Percentiles rank a stretch among this genome's conserved stretches.
phyloP scores from a whole-genome alignment of 108 stramenopile genomes.

The Nitzschia sp. region DNA sequence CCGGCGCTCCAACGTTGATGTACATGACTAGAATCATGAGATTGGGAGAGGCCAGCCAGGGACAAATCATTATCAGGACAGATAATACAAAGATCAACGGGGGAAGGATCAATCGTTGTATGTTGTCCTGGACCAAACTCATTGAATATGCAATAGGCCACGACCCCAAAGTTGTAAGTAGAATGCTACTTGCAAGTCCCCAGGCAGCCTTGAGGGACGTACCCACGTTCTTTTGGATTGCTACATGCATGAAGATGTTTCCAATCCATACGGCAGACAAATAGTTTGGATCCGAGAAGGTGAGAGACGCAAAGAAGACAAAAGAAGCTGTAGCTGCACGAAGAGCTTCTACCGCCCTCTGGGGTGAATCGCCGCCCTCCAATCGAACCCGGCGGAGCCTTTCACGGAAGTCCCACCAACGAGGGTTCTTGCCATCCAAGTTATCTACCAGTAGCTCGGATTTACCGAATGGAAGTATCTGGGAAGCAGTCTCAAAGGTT shows the following conservation, averaged over 20 bases:
- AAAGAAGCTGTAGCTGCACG: slow-evolving; percentile 20
- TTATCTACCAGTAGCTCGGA: not conserved
- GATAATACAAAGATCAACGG: slow-evolving; percentile 13
- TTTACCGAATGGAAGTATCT: too few relatives aligned
- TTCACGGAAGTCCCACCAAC: not conserved
- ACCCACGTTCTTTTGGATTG: slow-evolving; percentile 31
- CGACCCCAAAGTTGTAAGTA: slow-evolving; percentile 24
- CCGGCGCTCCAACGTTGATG: slow-evolving; percentile 18
- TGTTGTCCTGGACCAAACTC: not conserved
- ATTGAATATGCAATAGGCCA: slow-evolving; percentile 25
- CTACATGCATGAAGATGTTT: slow-evolving; percentile 36
- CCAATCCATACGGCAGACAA: slow-evolving; percentile 26
- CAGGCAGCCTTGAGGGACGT: slow-evolving; percentile 18
- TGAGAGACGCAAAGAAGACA: slow-evolving; percentile 21
- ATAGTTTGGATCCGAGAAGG: slow-evolving; percentile 17
- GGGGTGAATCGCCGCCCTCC: slow-evolving; percentile 14
- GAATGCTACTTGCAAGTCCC: slow-evolving; percentile 24
- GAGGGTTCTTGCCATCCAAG: not conserved
- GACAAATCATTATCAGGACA: slow-evolving; percentile 27
- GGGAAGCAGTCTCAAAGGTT: too few relatives aligned
- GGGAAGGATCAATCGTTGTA: slow-evolving; percentile 3
- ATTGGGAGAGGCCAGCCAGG: slow-evolving; percentile 20
- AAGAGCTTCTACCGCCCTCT: slow-evolving; percentile 3
- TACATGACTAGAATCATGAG: slow-evolving; percentile 37
- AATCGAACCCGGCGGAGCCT: not conserved